Conservation (phyloP, 306 rosid genomes). For the Hippophae gyantsensis region DNA sequence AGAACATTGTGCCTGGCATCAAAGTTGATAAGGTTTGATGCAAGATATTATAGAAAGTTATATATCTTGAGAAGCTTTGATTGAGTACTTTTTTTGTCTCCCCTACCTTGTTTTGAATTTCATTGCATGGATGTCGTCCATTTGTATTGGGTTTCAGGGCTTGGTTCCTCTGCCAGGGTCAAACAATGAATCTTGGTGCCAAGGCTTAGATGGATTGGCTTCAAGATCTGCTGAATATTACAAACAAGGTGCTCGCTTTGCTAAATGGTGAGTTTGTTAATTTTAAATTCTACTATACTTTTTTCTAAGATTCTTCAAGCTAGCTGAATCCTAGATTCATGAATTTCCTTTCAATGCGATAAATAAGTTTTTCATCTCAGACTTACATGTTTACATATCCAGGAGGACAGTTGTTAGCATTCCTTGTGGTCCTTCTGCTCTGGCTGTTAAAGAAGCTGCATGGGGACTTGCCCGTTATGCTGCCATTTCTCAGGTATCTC, state of each 20-base stretch:
- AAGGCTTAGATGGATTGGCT: conserved; percentile 94
- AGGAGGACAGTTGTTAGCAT: conserved; percentile 95
- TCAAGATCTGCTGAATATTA: conserved; percentile 95
- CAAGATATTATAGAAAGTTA: neutral
- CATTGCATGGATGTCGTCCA: neutral
- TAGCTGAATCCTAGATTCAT: conserved; percentile 10
- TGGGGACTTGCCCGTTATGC: conserved; percentile 99
- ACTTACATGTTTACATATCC: conserved; percentile 14
- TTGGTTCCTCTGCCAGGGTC: conserved; percentile 96
- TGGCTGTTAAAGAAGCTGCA: conserved; percentile 98
- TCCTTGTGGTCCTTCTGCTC: conserved; percentile 91
- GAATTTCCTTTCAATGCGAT: neutral
- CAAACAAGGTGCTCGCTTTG: conserved; percentile 96
- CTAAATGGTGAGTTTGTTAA: conserved; percentile 59
- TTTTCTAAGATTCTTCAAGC: neutral
- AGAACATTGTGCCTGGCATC: conserved; percentile 82
- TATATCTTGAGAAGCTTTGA: neutral
- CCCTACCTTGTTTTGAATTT: neutral
- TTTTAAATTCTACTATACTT: conserved; percentile 1
- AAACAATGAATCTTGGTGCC: conserved; percentile 97
- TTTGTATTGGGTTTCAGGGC: conserved; percentile 43
- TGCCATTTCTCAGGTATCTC: conserved; percentile 81
- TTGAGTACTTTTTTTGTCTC: neutral
- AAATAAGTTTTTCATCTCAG: neutral
- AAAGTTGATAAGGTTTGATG: conserved; percentile 84